Base-by-base conservation (phyloP, 305 asterid genomes). In the Plantago lanceolata region DNA sequence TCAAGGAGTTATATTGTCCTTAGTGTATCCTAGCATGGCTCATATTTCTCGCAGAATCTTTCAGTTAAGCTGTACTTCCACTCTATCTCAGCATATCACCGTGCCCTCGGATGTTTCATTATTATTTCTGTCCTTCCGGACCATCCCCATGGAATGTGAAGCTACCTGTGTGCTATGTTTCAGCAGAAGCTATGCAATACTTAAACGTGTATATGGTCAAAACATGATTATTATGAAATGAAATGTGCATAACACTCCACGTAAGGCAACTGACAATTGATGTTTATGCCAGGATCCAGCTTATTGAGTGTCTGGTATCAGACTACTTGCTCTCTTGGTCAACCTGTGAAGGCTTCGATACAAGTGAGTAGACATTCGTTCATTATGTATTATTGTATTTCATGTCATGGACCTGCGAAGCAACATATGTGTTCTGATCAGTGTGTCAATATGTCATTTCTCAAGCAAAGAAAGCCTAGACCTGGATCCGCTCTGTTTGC, bases 261-360 rank as follows among this genome's bases (percentile, higher is more conserved):
- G 45, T 37, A 8, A 1, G 3, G 1, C 45, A 40, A 9, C 45
- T 40, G 45, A 40, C 45, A 40, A 40, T 59, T 62, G 18, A 50
- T 68, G 73, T 69, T 65, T 65, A 76, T 78, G 74, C 79, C 96
- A 94, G 99, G 99, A 88, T 88, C 71, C 97, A 90, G 88, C 89
- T 94, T 52, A 71, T 86, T 37, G 96, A 90, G 84, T 88, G 88
- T 70, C 78, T 94, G 81, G 81, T 90, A 72, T 82, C 95, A 18
- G 97, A 94, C 75, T 65, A 77, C 84, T 76, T 85, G 44, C 68
- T 78, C 20, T 71, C 85, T 52, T 94, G 99, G 99, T 76, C 95
- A 71, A 74, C 71, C 58, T 53, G 68, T 64, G 79, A 77, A 76
- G 89, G 75, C 68, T 78, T 90, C 5, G 91, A 84, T 66, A 52